These are phyloP conservation scores for Paraphysoderma sedebokerense DNA, from an alignment of 371 early-diverging fungal species.

Conservation along the genomic window DNA sequence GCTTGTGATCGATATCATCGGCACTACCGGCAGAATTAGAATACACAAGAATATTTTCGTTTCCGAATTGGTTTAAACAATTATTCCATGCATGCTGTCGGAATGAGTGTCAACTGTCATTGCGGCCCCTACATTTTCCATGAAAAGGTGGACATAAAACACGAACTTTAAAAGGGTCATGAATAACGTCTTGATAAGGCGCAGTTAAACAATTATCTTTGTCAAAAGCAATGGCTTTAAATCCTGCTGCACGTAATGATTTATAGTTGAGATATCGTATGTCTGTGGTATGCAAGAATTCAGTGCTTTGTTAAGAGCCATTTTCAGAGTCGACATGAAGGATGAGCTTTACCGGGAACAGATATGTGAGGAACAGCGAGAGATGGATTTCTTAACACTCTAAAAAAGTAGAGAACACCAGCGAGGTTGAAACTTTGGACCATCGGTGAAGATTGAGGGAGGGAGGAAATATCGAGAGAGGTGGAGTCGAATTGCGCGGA, in stretches of 20 bases:
- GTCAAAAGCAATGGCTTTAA: slow-evolving; percentile 62
- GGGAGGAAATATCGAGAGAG: no score
- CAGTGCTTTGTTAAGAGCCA: no score
- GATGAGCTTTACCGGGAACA: slow-evolving; percentile 33
- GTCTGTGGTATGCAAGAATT: no score
- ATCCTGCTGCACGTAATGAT: slow-evolving; percentile 32
- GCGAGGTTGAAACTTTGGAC: slow-evolving; percentile 60
- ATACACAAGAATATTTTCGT: slow-evolving; percentile 48
- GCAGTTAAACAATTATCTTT: slow-evolving; percentile 87
- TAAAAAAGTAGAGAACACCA: slow-evolving; percentile 36
- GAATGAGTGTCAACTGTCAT: neutral
- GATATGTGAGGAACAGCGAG: slow-evolving; percentile 54
- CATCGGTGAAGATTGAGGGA: slow-evolving; percentile 18
- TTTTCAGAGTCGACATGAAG: neutral
- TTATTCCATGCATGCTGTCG: slow-evolving; percentile 43
- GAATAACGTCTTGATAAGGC: slow-evolving; percentile 51
- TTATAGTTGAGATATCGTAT: slow-evolving; percentile 47
- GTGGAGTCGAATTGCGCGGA: no score
- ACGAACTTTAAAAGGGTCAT: slow-evolving; percentile 47
- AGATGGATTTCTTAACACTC: slow-evolving; percentile 38
- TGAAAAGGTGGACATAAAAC: neutral
- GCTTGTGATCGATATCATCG: slow-evolving; percentile 39
- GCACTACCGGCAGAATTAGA: slow-evolving; percentile 85
- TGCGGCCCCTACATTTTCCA: neutral
- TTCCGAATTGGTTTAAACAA: slow-evolving; percentile 42